phyloP scores from a whole-genome alignment of 768 basidiomycete genomes.

The Cytidiella melzeri region DNA sequence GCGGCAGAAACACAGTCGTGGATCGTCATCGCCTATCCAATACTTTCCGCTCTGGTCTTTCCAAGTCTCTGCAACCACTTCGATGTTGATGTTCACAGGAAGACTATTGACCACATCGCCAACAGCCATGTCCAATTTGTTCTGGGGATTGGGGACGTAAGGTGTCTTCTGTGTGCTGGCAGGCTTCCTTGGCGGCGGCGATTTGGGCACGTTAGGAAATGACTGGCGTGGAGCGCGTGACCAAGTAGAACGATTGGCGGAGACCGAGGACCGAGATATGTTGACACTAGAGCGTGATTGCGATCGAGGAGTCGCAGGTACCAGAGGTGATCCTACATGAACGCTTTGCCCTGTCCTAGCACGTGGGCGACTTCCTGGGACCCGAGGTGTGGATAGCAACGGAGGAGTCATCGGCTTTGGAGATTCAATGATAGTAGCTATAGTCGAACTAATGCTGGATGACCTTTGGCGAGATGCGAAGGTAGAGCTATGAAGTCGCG shows the following conservation, averaged over 20 bases:
- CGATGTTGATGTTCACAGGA: constrained; percentile 76
- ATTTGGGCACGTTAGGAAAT: constrained; percentile 36
- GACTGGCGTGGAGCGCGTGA: constrained; percentile 64
- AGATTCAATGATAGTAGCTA: constrained; percentile 30
- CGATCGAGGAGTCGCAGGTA: constrained; percentile 53
- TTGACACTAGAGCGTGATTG: constrained; percentile 33
- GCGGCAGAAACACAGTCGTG: constrained; percentile 86
- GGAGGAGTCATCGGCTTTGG: constrained; percentile 26
- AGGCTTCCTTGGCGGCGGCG: constrained; percentile 42
- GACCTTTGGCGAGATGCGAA: constrained; percentile 84
- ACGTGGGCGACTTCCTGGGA: constrained; percentile 26
- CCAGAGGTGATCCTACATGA: constrained; percentile 49
- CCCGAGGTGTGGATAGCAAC: constrained; percentile 18
- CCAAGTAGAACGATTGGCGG: constrained; percentile 49
- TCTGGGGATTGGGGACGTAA: constrained; percentile 86
- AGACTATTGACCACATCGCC: constrained; percentile 89
- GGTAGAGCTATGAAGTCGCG: constrained; percentile 50
- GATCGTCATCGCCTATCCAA: constrained; percentile 91
- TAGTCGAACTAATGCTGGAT: constrained; percentile 46
- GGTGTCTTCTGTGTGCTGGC: constrained; percentile 44
- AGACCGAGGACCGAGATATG: constrained; percentile 40
- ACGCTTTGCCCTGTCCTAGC: constrained; percentile 34
- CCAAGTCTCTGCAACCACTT: constrained; percentile 81
- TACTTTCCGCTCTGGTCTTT: constrained; percentile 91
- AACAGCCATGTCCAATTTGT: constrained; percentile 87